Percentiles rank a stretch among this genome's conserved stretches.
These are phyloP conservation scores for Leccinum barrowsii DNA, from an alignment of 768 basidiomycete genomes.

Conservation along the genomic window DNA sequence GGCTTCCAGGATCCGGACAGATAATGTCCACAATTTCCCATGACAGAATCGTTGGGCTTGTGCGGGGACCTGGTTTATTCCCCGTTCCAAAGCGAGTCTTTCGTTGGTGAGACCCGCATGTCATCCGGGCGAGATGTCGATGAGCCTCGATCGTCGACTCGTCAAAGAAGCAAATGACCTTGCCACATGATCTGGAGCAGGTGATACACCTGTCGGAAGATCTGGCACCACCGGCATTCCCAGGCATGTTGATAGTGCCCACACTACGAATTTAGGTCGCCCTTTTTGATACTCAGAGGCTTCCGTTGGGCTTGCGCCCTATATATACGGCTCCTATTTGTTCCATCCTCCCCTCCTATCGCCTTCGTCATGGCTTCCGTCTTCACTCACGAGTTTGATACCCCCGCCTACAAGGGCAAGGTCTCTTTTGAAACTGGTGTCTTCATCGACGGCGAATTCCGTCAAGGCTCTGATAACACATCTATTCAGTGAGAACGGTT, in stretches of 20 bases:
- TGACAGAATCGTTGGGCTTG: too few relatives aligned
- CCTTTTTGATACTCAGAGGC: not conserved
- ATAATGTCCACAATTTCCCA: not conserved
- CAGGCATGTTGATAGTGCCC: not conserved
- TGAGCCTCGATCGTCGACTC: too few relatives aligned
- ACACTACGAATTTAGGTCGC: not conserved
- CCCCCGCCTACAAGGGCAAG: conserved; percentile 54
- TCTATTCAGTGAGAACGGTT: conserved; percentile 62
- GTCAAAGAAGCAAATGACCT: too few relatives aligned
- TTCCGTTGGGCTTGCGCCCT: not conserved
- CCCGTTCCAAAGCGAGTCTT: not conserved
- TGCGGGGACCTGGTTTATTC: not conserved
- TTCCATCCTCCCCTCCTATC: not conserved
- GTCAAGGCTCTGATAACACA: conserved; percentile 50
- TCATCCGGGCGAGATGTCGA: too few relatives aligned
- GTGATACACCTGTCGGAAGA: not conserved
- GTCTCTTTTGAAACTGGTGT: conserved; percentile 58
- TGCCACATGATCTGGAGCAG: too few relatives aligned
- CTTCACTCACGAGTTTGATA: conserved; percentile 51
- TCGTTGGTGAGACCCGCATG: too few relatives aligned
- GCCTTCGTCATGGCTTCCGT: conserved; percentile 37
- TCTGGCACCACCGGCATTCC: not conserved
- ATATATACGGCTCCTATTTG: not conserved
- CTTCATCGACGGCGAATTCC: conserved; percentile 69
- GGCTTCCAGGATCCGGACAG: not conserved